These are phyloP conservation scores for Diutina neorugosa DNA, from an alignment of 1,139 yeast species.

Conservation along the genomic window DNA sequence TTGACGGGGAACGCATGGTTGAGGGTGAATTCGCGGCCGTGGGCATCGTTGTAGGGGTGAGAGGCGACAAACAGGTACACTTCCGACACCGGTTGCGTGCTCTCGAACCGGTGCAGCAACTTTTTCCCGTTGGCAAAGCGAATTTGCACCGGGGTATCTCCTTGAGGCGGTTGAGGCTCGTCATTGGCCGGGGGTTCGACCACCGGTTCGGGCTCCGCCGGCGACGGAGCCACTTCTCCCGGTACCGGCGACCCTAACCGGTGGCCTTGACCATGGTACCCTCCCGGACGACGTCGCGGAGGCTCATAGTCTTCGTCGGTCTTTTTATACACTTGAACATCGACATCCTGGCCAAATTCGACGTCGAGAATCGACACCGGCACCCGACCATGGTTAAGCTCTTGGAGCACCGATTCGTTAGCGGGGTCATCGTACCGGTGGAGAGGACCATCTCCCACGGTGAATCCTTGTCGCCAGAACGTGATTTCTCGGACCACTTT, in stretches of 20 bases:
- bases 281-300: slow-evolving; percentile 56
- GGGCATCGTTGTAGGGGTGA: slow-evolving; percentile 28
- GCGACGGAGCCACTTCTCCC: slow-evolving; percentile 29
- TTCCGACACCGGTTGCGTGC: slow-evolving; percentile 52
- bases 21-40: slow-evolving; percentile 43
- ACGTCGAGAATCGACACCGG: slow-evolving; percentile 81
- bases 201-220: slow-evolving; percentile 10
- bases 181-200: slow-evolving; percentile 10
- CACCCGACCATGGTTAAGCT: slow-evolving; percentile 82
- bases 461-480: slow-evolving; percentile 94
- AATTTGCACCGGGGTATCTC: slow-evolving; percentile 72
- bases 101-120: slow-evolving; percentile 49
- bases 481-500: slow-evolving; percentile 68
- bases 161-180: slow-evolving; percentile 29
- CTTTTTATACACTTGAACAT: slow-evolving; percentile 73
- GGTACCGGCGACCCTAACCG: slow-evolving; percentile 87
- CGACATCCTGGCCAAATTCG: slow-evolving; percentile 89
- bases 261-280: slow-evolving; percentile 77
- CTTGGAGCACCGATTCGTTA: slow-evolving; percentile 63
- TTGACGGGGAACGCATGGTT: slow-evolving; percentile 80
- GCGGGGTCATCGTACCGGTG: slow-evolving; percentile 85
- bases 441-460: slow-evolving; percentile 82
- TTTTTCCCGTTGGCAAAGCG: slow-evolving; percentile 78
- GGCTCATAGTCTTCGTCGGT: slow-evolving; percentile 73
- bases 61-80: slow-evolving; percentile 58